Conservation (phyloP, 441 rosid species). For the Flueggea neowawraea region DNA sequence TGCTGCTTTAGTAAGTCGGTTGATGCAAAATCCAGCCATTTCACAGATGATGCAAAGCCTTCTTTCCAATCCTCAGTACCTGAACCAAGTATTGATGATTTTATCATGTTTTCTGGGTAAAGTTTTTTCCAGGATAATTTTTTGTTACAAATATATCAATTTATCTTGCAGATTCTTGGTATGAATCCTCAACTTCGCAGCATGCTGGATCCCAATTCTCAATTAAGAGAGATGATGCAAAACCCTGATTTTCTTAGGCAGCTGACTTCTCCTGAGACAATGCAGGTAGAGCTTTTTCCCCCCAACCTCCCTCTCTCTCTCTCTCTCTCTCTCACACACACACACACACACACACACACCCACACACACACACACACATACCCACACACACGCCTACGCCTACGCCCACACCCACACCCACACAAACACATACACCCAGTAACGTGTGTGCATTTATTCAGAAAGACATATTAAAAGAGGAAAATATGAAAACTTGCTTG, state of each 20-base stretch:
- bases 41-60: constrained; percentile 57
- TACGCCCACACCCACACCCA: too few relatives aligned
- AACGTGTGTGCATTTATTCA: too few relatives aligned
- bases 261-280: constrained; percentile 51
- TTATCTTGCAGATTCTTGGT: constrained; percentile 38
- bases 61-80: constrained; percentile 56
- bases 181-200: constrained; percentile 65
- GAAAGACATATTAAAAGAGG: too few relatives aligned
- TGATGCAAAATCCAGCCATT: constrained; percentile 60
- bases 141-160: too few relatives aligned
- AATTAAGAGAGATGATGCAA: constrained; percentile 59
- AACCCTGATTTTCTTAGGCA: constrained; percentile 61
- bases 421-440: too few relatives aligned
- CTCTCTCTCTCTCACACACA: too few relatives aligned
- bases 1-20: constrained; percentile 35
- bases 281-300: constrained; percentile 34
- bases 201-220: constrained; percentile 54
- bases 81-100: constrained; percentile 49
- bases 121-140: too few relatives aligned
- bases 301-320: too few relatives aligned
- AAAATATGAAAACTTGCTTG: too few relatives aligned
- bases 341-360: too few relatives aligned
- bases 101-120: neutral
- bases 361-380: too few relatives aligned
- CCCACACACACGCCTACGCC: too few relatives aligned